Evolutionary conservation across 2,329 filamentous ascomycete species (phyloP), one percentile per base, ranked within the genome.

Genomic region (Pseudonectria buxi): DNA sequence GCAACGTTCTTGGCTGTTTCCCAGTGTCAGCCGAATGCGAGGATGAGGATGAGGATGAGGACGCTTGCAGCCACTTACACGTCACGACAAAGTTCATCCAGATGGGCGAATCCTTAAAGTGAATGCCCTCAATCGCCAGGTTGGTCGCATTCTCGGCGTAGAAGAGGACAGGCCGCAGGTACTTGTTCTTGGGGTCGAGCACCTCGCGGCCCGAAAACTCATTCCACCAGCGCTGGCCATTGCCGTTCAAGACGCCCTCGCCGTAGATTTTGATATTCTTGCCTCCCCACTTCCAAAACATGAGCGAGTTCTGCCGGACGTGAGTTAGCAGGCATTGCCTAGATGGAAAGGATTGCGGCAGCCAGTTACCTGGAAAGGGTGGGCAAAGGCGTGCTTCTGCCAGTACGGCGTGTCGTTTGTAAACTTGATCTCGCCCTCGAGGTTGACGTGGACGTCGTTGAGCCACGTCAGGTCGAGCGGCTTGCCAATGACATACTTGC

Each of bases 351-450:
- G 2, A 10, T 10, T 2, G 6, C 3, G 0, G 4, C n/a, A n/a
- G 5, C 9, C 2, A 22, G 26, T n/a, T 32, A 48, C 47, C 38
- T 51, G 49, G 33, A 51, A 51, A 5, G 48, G 48, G 12, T 51
- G 47, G 7, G 36, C 26, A 15, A 43, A 51, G 6, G 48, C 42
- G 27, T 51, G 44, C 30, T 43, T 41, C 31, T 51, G 48, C 48
- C 48, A 51, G 12, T 43, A 51, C 12, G 10, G 24, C 2, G 45
- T 48, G 10, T 51, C 46, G 7, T 51, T 51, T 29, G 48, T 51
- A 18, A 51, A 51, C 37, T 51, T 50, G 26, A 51, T 51, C 36
- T 51, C 48, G 13, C 48, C 48, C 13, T 51, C 48, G 10, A 51
- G 36, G n/a, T 51, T 40, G 14, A 51, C 40, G 13, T 51, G 48